Conservation (phyloP, 2,329 filamentous ascomycete genomes). For the Gaeumannomyces tritici region DNA sequence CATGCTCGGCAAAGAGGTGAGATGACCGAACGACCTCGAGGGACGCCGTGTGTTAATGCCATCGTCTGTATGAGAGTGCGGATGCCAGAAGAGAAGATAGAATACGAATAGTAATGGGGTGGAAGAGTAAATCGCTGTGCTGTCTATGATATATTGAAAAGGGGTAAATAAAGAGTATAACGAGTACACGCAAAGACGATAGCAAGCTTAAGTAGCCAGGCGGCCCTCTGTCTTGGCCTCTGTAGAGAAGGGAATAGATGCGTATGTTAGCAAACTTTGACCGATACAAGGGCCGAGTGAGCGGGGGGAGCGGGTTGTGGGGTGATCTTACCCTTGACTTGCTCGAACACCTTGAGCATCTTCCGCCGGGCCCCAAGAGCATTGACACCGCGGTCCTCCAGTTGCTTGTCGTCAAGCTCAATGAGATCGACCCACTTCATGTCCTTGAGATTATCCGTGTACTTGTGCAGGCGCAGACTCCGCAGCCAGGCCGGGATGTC, state of each 20-base stretch:
- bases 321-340: slow-evolving; percentile 61
- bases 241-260: neutral
- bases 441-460: slow-evolving; percentile 96
- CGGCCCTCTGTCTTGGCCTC: slow-evolving; percentile 4
- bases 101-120: neutral
- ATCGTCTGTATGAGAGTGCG: neutral
- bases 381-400: slow-evolving; percentile 90
- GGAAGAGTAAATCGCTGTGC: slow-evolving; percentile 1
- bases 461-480: slow-evolving; percentile 92
- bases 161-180: neutral
- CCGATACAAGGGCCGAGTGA: neutral
- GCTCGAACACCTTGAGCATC: slow-evolving; percentile 98
- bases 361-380: slow-evolving; percentile 90
- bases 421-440: slow-evolving; percentile 93
- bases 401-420: slow-evolving; percentile 82
- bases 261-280: neutral
- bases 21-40: neutral
- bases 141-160: slow-evolving; percentile 1
- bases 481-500: slow-evolving; percentile 95
- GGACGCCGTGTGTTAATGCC: neutral
- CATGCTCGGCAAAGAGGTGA: neutral
- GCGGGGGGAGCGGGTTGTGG: neutral
- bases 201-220: neutral
- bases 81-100: neutral
- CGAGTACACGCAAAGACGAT: neutral